These are phyloP conservation scores for Dryas drummondii DNA, from an alignment of 306 rosid genomes.

Conservation along the genomic window DNA sequence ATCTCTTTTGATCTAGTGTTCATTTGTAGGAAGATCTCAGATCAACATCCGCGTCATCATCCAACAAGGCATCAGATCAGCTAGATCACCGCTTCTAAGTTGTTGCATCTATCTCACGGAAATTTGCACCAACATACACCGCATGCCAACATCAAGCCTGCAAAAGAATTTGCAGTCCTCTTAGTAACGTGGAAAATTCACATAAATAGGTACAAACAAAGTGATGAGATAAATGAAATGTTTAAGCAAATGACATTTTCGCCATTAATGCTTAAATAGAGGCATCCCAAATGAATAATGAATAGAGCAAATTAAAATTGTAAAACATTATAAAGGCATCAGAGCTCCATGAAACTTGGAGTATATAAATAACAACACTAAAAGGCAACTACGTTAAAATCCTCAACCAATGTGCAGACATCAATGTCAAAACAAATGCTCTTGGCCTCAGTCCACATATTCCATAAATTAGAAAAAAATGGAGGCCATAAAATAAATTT, in stretches of 20 bases:
- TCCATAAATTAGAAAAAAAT: not conserved
- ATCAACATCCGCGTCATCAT: no score
- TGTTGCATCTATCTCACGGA: no score
- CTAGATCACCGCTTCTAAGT: no score
- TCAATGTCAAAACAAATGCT: not conserved
- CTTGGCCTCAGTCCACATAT: no score
- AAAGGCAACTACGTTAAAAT: not conserved
- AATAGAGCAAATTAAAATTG: not conserved
- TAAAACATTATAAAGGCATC: not conserved
- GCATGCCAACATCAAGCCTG: slow-evolving; percentile 41
- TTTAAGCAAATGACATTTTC: not conserved
- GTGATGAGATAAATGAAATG: not conserved
- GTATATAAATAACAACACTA: no score
- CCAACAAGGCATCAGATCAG: no score
- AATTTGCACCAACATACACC: no score
- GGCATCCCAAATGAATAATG: not conserved
- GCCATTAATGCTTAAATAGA: not conserved
- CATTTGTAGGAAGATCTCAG: no score
- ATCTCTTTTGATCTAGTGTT: no score
- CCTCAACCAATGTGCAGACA: not conserved
- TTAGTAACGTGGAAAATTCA: slow-evolving; percentile 15
- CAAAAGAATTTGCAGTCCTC: slow-evolving; percentile 21
- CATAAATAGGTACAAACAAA: not conserved
- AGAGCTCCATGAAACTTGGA: not conserved
- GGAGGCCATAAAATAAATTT: not conserved